Conservation (phyloP, 2,329 filamentous ascomycete genomes). For the Penicillium sp. region DNA sequence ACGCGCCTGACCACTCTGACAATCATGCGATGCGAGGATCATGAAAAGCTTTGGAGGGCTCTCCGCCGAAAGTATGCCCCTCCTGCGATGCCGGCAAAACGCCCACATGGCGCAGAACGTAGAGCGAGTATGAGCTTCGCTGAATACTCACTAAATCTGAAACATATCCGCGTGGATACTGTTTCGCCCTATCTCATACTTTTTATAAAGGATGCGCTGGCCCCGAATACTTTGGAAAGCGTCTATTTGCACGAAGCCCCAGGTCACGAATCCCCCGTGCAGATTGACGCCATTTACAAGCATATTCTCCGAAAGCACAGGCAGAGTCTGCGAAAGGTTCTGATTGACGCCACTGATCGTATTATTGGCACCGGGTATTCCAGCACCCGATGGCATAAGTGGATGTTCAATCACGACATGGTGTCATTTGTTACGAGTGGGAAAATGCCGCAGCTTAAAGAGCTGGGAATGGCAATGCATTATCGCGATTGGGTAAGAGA, state of each 20-base stretch:
- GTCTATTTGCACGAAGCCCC: conserved; percentile 71
- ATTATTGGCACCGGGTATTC: conserved; percentile 37
- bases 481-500: conserved; percentile 73
- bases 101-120: conserved; percentile 7
- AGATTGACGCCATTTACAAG: conserved; percentile 69
- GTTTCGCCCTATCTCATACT: conserved; percentile 67
- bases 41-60: conserved; percentile 73
- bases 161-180: conserved; percentile 71
- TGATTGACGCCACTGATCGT: conserved; percentile 69
- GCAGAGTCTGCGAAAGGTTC: conserved; percentile 67
- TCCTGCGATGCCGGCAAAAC: conserved; percentile 12
- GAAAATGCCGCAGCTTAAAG: conserved; percentile 68
- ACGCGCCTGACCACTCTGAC: conserved; percentile 68
- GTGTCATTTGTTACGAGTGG: conserved; percentile 73
- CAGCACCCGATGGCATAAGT: conserved; percentile 60
- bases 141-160: conserved; percentile 66
- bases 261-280: conserved; percentile 57
- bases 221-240: conserved; percentile 75
- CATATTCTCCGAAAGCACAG: conserved; percentile 69
- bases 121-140: conserved; percentile 2
- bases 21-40: conserved; percentile 68
- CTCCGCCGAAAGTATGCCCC: conserved; percentile 63
- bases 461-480: conserved; percentile 70
- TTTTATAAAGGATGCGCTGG: conserved; percentile 74
- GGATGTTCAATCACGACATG: conserved; percentile 69